Evolutionary conservation across 2,329 filamentous ascomycete genomes (phyloP), one percentile per base, ranked within the genome.

Genomic region (Penicillium sp.): DNA sequence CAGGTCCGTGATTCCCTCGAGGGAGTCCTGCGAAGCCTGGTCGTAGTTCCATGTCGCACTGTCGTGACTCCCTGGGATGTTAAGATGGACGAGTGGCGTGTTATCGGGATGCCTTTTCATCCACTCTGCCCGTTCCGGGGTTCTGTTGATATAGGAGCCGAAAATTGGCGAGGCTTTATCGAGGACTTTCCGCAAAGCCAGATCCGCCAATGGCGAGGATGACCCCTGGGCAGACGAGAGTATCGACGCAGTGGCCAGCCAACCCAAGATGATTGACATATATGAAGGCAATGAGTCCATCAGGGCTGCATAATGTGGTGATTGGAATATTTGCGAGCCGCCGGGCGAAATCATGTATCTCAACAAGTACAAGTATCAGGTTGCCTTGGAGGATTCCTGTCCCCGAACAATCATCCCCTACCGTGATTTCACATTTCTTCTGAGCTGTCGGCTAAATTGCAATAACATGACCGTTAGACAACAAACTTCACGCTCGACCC

Each of bases 31-130:
- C 0, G 75, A 78, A 0, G 66, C 64, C 20, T 68, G 64, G 9
- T 67, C 73, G 58, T 80, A 81, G 61, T 80, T 80, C 79, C 79
- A 81, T 0, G 79, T 81, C 2, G 75, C 73, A 3, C 74, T 70
- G 59, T 82, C 79, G 63, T 82, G 56, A 6, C 79, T 75, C 1
- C 79, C 80, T 2, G 79, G 79, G 32, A 81, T 75, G 56, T 77
- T 80, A 63, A 81, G 71, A 15, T 76, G 76, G 2, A 75, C 69
- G 0, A 81, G 56, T 3, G 61, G 68, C 0, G 71, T 78, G 12
- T 67, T 53, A 54, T 82, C 78, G 1, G 72, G 61, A 33, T 78
- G 69, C 0, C 39, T 48, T 20, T 69, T 67, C 79, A 82, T 82
- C 79, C 79, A 81, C 34, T 64, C 64, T 2, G 75, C 61, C 3